These are phyloP conservation scores for Fusarium sp. DNA, from an alignment of 2,329 filamentous ascomycete species.

Conservation along the genomic window DNA sequence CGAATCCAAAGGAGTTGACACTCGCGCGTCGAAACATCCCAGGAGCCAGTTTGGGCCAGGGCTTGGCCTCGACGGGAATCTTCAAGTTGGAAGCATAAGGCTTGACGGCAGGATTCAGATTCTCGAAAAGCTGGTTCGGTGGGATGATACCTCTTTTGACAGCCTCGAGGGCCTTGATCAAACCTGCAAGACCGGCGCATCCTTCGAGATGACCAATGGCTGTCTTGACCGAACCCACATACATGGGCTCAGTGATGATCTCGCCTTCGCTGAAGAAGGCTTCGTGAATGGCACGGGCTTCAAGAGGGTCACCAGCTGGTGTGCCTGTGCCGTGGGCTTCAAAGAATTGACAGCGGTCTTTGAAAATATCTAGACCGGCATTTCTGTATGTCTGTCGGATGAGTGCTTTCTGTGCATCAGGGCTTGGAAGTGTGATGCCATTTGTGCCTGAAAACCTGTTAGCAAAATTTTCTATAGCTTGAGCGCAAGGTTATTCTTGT, in stretches of 20 bases:
- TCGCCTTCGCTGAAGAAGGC: not conserved
- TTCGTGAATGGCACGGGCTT: constrained; percentile 1
- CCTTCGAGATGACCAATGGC: constrained; percentile 8
- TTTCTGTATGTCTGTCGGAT: constrained; percentile 5
- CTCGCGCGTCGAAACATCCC: not conserved
- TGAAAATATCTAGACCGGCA: not conserved
- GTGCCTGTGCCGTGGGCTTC: constrained; percentile 8
- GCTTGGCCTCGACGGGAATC: not conserved
- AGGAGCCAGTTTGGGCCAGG: not conserved
- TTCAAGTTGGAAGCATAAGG: not conserved
- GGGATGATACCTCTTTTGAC: constrained; percentile 8
- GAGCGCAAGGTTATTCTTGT: not conserved
- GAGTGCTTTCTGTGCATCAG: not conserved
- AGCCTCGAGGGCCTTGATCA: constrained; percentile 10
- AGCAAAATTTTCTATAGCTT: too few relatives aligned
- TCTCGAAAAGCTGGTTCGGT: constrained; percentile 5
- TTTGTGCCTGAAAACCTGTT: not conserved
- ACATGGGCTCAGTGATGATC: not conserved
- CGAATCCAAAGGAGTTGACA: constrained; percentile 12
- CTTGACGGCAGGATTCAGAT: not conserved
- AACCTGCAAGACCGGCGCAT: constrained; percentile 6
- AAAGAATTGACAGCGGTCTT: constrained; percentile 8
- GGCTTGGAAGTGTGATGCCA: constrained; percentile 3
- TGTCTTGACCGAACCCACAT: constrained; percentile 14
- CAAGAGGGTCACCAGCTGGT: constrained; percentile 8